Evolutionary conservation across 495 filamentous ascomycete genomes (phyloP).

Genomic region (Geoglossum glabrum): DNA sequence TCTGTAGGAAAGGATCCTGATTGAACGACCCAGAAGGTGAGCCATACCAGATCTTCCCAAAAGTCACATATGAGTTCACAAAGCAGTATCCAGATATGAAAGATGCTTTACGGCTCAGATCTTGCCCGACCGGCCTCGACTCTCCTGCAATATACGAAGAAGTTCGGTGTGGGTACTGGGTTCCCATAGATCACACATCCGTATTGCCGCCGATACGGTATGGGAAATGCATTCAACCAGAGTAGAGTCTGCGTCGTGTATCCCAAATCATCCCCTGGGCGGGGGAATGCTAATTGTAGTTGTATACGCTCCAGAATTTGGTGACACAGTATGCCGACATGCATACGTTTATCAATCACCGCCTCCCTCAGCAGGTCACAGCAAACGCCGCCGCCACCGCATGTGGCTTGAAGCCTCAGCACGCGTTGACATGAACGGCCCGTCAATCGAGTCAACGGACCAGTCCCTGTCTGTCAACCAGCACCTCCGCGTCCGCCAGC

Average conservation of each 20-base stretch:
- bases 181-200: constrained; percentile 6
- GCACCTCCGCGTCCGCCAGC: not conserved
- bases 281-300: no score
- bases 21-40: constrained; percentile 7
- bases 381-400: constrained; percentile 12
- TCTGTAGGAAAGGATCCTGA: no score
- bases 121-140: constrained; percentile 14
- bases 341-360: constrained; percentile 19
- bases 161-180: constrained; percentile 15
- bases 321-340: constrained; percentile 19
- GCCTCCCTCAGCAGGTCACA: constrained; percentile 16
- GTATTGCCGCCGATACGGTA: constrained; percentile 21
- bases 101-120: constrained; percentile 18
- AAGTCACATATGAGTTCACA: constrained; percentile 20
- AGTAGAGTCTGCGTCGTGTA: constrained; percentile 11
- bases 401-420: not conserved
- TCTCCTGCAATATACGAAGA: constrained; percentile 14
- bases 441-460: not conserved
- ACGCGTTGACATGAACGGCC: not conserved
- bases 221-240: constrained; percentile 20
- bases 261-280: no score
- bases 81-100: constrained; percentile 17
- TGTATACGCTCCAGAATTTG: constrained; percentile 15
- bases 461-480: not conserved
- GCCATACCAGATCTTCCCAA: constrained; percentile 14